These are phyloP conservation scores for Trichoderma breve DNA, from an alignment of 2,329 filamentous ascomycete species.

Conservation along the genomic window DNA sequence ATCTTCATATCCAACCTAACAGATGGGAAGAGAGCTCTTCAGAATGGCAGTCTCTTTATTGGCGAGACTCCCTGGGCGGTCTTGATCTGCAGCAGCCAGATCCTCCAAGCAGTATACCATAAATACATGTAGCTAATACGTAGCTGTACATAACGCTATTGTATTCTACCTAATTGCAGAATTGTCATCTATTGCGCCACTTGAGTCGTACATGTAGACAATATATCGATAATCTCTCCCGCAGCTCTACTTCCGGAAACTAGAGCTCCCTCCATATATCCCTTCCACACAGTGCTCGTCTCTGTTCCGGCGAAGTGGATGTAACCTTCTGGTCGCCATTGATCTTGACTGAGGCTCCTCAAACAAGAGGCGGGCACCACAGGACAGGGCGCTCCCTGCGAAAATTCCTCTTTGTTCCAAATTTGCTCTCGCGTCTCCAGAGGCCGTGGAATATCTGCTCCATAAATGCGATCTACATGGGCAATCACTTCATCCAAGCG, in stretches of 20 bases:
- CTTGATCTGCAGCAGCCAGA: not conserved
- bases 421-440: not conserved
- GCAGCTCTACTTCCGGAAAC: slow-evolving; percentile 43
- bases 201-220: slow-evolving; percentile 2
- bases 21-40: not conserved
- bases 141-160: not conserved
- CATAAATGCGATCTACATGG: slow-evolving; percentile 31
- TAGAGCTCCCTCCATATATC: slow-evolving; percentile 52
- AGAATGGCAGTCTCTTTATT: slow-evolving; percentile 4
- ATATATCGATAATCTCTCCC: slow-evolving; percentile 37
- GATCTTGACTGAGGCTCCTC: slow-evolving; percentile 28
- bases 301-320: slow-evolving; percentile 52
- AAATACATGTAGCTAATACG: not conserved
- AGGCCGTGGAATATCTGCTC: slow-evolving; percentile 17
- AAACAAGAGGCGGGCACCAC: slow-evolving; percentile 33
- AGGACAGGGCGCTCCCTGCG: slow-evolving; percentile 36
- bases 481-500: slow-evolving; percentile 34
- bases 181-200: not conserved
- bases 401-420: slow-evolving; percentile 31
- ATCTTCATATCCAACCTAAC: not conserved
- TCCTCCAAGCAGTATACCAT: not conserved
- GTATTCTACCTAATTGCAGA: not conserved
- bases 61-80: not conserved
- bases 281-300: slow-evolving; percentile 47
- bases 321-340: slow-evolving; percentile 37